phyloP scores from a whole-genome alignment of 75 land plant species.

The Pinus tabuliformis region DNA sequence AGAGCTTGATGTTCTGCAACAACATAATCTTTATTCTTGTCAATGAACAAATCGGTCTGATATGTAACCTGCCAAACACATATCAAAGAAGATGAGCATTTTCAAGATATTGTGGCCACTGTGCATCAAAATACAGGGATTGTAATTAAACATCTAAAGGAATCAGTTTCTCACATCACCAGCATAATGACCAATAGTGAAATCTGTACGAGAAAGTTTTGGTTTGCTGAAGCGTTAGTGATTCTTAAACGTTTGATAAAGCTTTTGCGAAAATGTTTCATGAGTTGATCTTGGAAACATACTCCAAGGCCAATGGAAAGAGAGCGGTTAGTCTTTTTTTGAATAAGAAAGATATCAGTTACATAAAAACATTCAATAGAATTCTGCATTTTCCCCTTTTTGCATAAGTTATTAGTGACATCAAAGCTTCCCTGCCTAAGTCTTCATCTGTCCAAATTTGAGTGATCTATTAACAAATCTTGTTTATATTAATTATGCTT shows the following conservation, averaged over 20 bases:
- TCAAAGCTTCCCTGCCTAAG: neutral
- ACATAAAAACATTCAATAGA: too few species aligned
- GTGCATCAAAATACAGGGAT: neutral
- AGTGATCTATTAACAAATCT: too few species aligned
- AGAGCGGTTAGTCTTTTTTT: neutral
- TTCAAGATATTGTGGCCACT: neutral
- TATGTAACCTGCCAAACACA: slow-evolving; percentile 79
- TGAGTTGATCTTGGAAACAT: slow-evolving; percentile 99
- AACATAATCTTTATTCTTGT: slow-evolving; percentile 99
- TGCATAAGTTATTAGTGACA: neutral
- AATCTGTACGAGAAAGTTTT: slow-evolving; percentile 90
- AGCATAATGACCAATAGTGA: slow-evolving; percentile 94
- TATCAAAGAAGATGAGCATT: neutral
- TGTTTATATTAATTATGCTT: too few species aligned
- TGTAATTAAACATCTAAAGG: neutral
- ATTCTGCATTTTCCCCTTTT: too few species aligned
- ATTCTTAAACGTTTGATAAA: slow-evolving; percentile 86
- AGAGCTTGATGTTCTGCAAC: slow-evolving; percentile 98
- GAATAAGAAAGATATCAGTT: neutral
- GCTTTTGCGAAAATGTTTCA: slow-evolving; percentile 96
- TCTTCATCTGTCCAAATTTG: neutral
- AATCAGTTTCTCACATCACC: slow-evolving; percentile 77
- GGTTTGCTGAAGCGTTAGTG: slow-evolving; percentile 96
- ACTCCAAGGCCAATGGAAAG: slow-evolving; percentile 34
- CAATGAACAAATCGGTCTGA: slow-evolving; percentile 91